Percentiles rank a stretch among this genome's conserved stretches.
Evolutionary conservation across 768 basidiomycete species (phyloP).

Genomic region (Termitomyces sp.): DNA sequence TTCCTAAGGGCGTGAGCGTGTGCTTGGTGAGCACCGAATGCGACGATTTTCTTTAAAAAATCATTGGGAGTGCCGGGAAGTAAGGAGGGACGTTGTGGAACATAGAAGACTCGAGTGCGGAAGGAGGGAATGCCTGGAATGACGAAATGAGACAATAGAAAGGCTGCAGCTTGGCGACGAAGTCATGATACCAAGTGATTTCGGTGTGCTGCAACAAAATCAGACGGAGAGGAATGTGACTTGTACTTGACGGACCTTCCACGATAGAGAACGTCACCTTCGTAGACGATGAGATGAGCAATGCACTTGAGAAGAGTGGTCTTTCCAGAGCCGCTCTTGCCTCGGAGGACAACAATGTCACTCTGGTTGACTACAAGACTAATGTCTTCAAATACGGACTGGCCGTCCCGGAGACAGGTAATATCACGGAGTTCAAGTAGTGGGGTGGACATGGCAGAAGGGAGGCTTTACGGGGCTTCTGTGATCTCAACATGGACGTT

Average conservation of each 20-base stretch:
- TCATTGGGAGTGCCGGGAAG: constrained; percentile 75
- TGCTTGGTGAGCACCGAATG: constrained; percentile 42
- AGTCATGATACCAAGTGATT: constrained; percentile 34
- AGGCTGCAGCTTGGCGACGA: neutral
- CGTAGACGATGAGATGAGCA: constrained; percentile 70
- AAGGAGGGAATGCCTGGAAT: constrained; percentile 64
- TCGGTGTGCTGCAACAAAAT: constrained; percentile 36
- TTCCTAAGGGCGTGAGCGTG: constrained; percentile 11
- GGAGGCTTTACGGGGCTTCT: neutral
- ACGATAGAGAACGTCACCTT: constrained; percentile 55
- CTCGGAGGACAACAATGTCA: constrained; percentile 74
- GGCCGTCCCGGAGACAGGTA: constrained; percentile 39
- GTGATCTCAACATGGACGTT: neutral
- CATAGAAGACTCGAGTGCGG: constrained; percentile 76
- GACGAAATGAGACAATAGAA: constrained; percentile 3
- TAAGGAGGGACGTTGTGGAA: constrained; percentile 86
- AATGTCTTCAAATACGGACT: constrained; percentile 53
- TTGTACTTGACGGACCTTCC: constrained; percentile 44
- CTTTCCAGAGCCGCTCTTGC: constrained; percentile 76
- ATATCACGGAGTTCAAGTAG: constrained; percentile 53
- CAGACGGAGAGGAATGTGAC: neutral
- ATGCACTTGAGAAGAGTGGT: constrained; percentile 82
- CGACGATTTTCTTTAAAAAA: constrained; percentile 54
- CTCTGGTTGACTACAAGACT: constrained; percentile 61
- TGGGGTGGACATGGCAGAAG: constrained; percentile 5